Conservation (phyloP, 345 rosid genomes). For the Pugionium dolabratum region DNA sequence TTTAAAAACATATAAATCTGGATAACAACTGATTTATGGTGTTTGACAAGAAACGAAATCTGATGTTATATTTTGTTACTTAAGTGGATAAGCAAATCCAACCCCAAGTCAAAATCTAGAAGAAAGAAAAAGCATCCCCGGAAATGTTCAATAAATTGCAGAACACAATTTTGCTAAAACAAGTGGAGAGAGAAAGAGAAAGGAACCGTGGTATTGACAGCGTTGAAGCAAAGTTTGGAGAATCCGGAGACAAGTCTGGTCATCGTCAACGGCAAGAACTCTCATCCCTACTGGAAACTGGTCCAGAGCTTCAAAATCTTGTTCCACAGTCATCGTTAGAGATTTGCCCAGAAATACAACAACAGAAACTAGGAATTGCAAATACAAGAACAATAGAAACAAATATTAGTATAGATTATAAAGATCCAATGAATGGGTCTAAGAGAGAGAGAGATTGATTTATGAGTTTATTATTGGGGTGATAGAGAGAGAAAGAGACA, state of each 20-base stretch:
- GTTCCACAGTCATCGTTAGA: conserved; percentile 52
- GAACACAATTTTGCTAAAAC: neutral
- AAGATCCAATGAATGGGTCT: no score
- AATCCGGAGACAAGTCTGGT: conserved; percentile 64
- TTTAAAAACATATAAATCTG: neutral
- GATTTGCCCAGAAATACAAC: no score
- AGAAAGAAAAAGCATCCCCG: neutral
- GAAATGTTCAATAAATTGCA: neutral
- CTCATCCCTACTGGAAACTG: conserved; percentile 77
- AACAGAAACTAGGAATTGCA: no score
- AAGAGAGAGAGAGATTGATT: no score
- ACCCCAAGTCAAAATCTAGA: no score
- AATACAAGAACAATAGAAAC: no score
- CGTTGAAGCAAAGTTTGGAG: conserved; percentile 60
- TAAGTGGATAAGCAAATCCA: conserved; percentile 12
- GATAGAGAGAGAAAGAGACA: no score
- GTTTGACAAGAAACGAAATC: conserved; percentile 12
- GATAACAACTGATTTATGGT: neutral
- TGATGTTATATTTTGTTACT: neutral
- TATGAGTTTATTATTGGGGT: no score
- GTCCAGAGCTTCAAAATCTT: conserved; percentile 44
- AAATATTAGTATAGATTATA: no score
- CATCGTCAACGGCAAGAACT: conserved; percentile 83
- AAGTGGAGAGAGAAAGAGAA: neutral
- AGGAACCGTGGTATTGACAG: conserved; percentile 64